Base-by-base conservation (phyloP, 2,329 filamentous ascomycete genomes). In the Aspergillus proliferans region DNA sequence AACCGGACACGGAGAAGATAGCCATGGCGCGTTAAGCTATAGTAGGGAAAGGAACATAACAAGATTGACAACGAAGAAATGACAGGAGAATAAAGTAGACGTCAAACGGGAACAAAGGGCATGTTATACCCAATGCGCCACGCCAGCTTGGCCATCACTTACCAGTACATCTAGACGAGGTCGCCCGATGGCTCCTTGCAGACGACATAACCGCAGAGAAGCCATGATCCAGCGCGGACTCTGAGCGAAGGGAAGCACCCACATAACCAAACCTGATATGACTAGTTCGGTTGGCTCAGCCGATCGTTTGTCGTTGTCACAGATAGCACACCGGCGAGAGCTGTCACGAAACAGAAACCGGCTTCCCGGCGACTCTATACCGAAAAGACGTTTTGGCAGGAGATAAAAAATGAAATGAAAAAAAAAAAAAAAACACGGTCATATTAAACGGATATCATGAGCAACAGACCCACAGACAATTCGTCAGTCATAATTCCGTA, bases 291-390 rank as follows among this genome's bases (percentile, higher is more conserved):
- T 41, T 10, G 22, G 26, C 3, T 30, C 8, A 30, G 26, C 26
- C 26, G 26, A 30, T 30, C 26, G 26, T 30, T 30, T 30, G 15
- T 15, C 15, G 15, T 15, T 15, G 26, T 30, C 26, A 4, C 26
- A 10, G 12, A 30, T 30, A 15, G 24, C 7, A 40, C 15, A 19
- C 38, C 41, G 41, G 41, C 41, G 12, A 14, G 41, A n/a, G 24
- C 41, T 19, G 41, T 30, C 41, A 43, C 12, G 39, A 21, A 41
- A 22, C 14, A n/a, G 39, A 24, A 24, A 46, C 43, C 42, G 46
- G 43, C 46, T 52, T 52, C 47, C 46, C 38, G 48, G 47, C 44
- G 26, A 30, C 40, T 24, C 49, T 41, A 53, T 49, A 51, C 51
- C 51, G 49, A 38, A 34, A 38, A 46, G 41, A 45, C 21, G 42